Conservation (phyloP, 2,329 filamentous ascomycete genomes). For the Tolypocladium capitatum region DNA sequence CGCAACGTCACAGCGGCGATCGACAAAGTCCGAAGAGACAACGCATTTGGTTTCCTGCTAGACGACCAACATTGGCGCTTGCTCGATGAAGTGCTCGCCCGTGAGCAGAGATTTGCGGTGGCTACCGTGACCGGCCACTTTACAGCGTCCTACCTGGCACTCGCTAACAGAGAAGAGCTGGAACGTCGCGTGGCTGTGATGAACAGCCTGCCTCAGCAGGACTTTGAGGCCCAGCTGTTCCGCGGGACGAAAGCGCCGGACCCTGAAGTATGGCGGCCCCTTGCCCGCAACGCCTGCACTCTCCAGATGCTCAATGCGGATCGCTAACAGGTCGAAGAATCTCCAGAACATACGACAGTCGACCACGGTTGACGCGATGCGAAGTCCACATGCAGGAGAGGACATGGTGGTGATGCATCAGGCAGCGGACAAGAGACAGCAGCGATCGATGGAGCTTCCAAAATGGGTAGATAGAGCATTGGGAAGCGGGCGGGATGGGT, state of each 20-base stretch:
- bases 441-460: slow-evolving; percentile 1
- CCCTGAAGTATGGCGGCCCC: slow-evolving; percentile 17
- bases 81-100: slow-evolving; percentile 12
- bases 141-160: slow-evolving; percentile 14
- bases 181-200: slow-evolving; percentile 12
- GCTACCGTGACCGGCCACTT: slow-evolving; percentile 15
- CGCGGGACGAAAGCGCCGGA: slow-evolving; percentile 11
- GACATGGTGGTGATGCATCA: slow-evolving; percentile 21
- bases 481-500: background rate
- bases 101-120: slow-evolving; percentile 16
- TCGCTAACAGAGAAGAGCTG: slow-evolving; percentile 12
- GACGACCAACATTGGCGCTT: slow-evolving; percentile 23
- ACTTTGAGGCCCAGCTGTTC: slow-evolving; percentile 12
- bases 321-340: slow-evolving; percentile 13
- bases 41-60: slow-evolving; percentile 14
- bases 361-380: slow-evolving; percentile 4
- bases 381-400: slow-evolving; percentile 9
- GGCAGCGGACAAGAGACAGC: slow-evolving; percentile 16
- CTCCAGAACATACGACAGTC: slow-evolving; percentile 16
- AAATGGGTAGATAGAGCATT: background rate
- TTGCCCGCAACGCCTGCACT: background rate
- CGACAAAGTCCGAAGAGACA: slow-evolving; percentile 11
- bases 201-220: slow-evolving; percentile 10
- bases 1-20: slow-evolving; percentile 12
- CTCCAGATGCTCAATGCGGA: background rate